Base-by-base conservation (phyloP, 305 asterid genomes). In the Fraxinus sp. region DNA sequence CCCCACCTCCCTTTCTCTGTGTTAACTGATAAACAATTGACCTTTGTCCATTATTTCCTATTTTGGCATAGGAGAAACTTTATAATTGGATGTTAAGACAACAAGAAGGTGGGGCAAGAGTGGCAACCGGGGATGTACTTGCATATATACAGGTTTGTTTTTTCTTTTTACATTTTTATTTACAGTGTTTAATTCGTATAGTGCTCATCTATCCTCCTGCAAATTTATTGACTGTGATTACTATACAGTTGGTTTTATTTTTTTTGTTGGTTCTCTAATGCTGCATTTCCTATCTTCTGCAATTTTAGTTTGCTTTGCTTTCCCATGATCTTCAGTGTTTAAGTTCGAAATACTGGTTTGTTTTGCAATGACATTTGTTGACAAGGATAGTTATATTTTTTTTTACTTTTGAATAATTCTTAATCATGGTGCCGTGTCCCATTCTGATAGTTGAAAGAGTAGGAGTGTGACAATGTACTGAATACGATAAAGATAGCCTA, bases 21-120 rank as follows among this genome's bases (percentile, higher is more conserved):
- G 39, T 28, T 70, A 14, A 70, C 39, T 13, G 22, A 30, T 68
- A 70, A 70, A 30, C 75, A 70, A 30, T 30, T 32, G 76, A 32
- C 76, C 76, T 71, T 71, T 13, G 22, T 22, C 20, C 10, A 18
- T 71, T 71, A n/a, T 30, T 71, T 77, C 9, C 4, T 20, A 18
- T 33, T 73, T 24, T 79, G 78, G 18, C 35, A 2, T 68, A 89
- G 91, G 92, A 89, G 79, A 89, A 89, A 80, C 86, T 89, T 36
- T 86, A 89, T 73, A 90, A 88, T 32, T 89, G 90, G 90, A 86
- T 88, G 74, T 81, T 85, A 85, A 86, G 90, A 83, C 92, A 88
- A 64, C 92, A 88, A 85, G 92, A 89, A 76, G 90, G 83, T 1
- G 92, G 92, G 20, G 76, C 90, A 39, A 86, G 91, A 85, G 90